These are phyloP conservation scores for Fusarium dimerum DNA, from an alignment of 2,329 filamentous ascomycete genomes.

Conservation along the genomic window DNA sequence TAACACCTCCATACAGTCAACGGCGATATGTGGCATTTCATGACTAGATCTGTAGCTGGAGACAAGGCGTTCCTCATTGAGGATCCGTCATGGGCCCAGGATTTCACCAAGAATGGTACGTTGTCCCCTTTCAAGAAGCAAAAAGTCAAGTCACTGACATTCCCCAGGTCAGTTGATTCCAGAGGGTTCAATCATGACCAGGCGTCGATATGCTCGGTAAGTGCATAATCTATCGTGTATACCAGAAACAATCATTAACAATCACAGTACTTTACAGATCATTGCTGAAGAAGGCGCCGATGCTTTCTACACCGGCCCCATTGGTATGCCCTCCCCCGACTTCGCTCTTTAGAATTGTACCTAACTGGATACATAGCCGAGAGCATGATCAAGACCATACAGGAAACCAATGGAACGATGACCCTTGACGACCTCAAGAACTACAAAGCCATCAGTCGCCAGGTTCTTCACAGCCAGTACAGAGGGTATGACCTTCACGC, in stretches of 20 bases:
- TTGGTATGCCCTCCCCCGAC: slow-evolving; percentile 42
- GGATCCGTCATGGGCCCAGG: slow-evolving; percentile 78
- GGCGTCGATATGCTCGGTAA: slow-evolving; percentile 71
- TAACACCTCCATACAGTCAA: slow-evolving; percentile 51
- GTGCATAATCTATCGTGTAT: slow-evolving; percentile 12
- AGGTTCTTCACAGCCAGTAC: slow-evolving; percentile 65
- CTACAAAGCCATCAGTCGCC: slow-evolving; percentile 68
- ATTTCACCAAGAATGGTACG: slow-evolving; percentile 79
- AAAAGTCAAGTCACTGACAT: slow-evolving; percentile 1
- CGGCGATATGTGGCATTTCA: slow-evolving; percentile 73
- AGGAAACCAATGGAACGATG: slow-evolving; percentile 77
- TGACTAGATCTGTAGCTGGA: slow-evolving; percentile 50
- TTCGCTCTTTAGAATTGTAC: neutral
- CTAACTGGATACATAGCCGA: slow-evolving; percentile 53
- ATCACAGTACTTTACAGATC: slow-evolving; percentile 63
- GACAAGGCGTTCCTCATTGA: slow-evolving; percentile 65
- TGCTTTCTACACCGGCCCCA: slow-evolving; percentile 71
- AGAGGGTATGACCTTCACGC: slow-evolving; percentile 70
- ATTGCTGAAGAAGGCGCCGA: slow-evolving; percentile 74
- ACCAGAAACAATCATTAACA: slow-evolving; percentile 3
- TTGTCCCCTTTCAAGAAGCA: neutral
- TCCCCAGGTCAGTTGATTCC: slow-evolving; percentile 60
- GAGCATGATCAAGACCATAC: slow-evolving; percentile 70
- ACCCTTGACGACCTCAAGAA: slow-evolving; percentile 73
- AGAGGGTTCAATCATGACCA: slow-evolving; percentile 76